phyloP scores from a whole-genome alignment of 75 land plant genomes.

The Pinus albicaulis region DNA sequence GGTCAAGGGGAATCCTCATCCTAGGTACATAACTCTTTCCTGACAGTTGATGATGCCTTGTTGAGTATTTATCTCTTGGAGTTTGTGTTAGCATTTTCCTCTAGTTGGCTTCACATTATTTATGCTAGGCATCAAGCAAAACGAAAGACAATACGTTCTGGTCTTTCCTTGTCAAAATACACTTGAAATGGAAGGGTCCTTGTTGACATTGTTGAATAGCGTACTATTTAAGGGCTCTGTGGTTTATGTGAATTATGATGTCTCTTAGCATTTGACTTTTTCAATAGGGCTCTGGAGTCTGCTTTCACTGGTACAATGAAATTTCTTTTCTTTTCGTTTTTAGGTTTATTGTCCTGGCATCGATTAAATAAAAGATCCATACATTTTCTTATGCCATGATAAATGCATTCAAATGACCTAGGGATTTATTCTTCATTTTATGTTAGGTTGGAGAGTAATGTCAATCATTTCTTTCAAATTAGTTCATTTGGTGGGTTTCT shows the following conservation, averaged over 20 bases:
- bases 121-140: neutral
- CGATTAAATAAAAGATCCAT: neutral
- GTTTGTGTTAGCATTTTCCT: neutral
- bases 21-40: conserved; percentile 51
- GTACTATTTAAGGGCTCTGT: neutral
- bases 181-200: neutral
- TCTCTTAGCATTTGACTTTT: neutral
- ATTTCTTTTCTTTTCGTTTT: neutral
- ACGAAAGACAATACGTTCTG: neutral
- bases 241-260: neutral
- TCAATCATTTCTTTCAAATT: neutral
- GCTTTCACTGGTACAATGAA: neutral
- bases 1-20: conserved; percentile 96
- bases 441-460: neutral
- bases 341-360: neutral
- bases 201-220: neutral
- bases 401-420: neutral
- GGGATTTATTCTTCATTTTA: neutral
- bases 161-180: neutral
- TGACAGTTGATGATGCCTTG: neutral
- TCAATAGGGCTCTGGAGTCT: neutral
- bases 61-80: neutral
- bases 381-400: neutral
- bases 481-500: neutral
- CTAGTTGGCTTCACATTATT: neutral